These are phyloP conservation scores for Rosa rugosa DNA, from an alignment of 306 rosid species.

Conservation along the genomic window DNA sequence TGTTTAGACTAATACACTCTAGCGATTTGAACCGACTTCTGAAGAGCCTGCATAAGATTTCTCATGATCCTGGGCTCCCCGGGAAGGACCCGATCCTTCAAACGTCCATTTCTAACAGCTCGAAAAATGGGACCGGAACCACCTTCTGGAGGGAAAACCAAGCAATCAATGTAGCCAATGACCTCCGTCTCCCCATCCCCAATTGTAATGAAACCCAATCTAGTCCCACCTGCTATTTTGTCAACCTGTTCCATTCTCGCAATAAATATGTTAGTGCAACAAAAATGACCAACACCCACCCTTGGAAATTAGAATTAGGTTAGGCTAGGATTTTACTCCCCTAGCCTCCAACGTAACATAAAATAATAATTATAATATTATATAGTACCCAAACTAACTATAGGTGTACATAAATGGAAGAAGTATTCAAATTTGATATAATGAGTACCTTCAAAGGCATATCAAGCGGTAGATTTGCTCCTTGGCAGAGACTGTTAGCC, in stretches of 20 bases:
- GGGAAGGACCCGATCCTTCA: conserved; percentile 66
- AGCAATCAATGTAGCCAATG: conserved; percentile 77
- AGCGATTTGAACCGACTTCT: conserved; percentile 77
- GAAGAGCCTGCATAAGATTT: conserved; percentile 76
- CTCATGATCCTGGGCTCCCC: conserved; percentile 96
- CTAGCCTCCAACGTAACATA: too few relatives aligned
- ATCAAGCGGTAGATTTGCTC: conserved; percentile 87
- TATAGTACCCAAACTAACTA: too few relatives aligned
- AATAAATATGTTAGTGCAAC: background rate
- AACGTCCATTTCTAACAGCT: conserved; percentile 75
- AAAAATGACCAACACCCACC: background rate
- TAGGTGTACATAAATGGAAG: background rate
- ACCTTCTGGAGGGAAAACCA: conserved; percentile 60
- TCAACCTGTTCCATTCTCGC: conserved; percentile 57
- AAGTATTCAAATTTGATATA: background rate
- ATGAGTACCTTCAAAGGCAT: conserved; percentile 73
- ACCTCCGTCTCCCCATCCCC: conserved; percentile 84
- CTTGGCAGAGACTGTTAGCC: conserved; percentile 94
- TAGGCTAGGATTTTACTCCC: background rate
- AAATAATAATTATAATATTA: too few relatives aligned
- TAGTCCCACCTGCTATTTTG: conserved; percentile 80
- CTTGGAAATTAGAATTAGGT: background rate
- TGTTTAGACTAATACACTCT: conserved; percentile 50
- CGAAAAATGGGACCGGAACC: conserved; percentile 71
- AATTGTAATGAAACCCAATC: conserved; percentile 75